These are phyloP conservation scores for Hyphodiscus hymeniophilus DNA, from an alignment of 495 filamentous ascomycete species.

Conservation along the genomic window DNA sequence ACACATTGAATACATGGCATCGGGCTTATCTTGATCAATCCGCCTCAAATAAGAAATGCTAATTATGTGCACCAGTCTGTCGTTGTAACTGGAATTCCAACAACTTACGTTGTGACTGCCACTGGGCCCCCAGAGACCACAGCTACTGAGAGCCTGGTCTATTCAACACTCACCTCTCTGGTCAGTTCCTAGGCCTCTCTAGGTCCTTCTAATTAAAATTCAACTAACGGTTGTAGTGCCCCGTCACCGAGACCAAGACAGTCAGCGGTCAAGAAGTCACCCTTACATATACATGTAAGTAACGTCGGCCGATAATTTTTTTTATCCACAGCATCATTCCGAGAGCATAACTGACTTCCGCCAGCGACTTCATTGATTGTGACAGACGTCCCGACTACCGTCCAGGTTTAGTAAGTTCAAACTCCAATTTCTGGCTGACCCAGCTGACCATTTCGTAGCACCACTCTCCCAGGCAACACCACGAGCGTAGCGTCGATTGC, in stretches of 20 bases:
- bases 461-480: constrained; percentile 2
- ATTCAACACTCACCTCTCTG: neutral
- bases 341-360: no score
- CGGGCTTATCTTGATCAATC: neutral
- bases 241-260: constrained; percentile 8
- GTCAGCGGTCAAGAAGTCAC: neutral
- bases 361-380: constrained; percentile 14
- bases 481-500: constrained; percentile 4
- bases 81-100: neutral
- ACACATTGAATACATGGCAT: neutral
- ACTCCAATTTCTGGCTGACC: neutral
- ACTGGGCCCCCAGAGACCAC: neutral
- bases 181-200: neutral
- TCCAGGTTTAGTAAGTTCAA: constrained; percentile 2
- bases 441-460: neutral
- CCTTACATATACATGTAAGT: neutral
- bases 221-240: constrained; percentile 4
- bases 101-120: neutral
- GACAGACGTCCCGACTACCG: constrained; percentile 8
- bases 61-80: neutral
- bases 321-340: no score
- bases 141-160: no score
- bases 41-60: neutral
- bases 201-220: neutral
- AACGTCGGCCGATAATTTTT: neutral